Conservation (phyloP, 1,284 basidiomycete species). For the Ustilago vetiveriae region DNA sequence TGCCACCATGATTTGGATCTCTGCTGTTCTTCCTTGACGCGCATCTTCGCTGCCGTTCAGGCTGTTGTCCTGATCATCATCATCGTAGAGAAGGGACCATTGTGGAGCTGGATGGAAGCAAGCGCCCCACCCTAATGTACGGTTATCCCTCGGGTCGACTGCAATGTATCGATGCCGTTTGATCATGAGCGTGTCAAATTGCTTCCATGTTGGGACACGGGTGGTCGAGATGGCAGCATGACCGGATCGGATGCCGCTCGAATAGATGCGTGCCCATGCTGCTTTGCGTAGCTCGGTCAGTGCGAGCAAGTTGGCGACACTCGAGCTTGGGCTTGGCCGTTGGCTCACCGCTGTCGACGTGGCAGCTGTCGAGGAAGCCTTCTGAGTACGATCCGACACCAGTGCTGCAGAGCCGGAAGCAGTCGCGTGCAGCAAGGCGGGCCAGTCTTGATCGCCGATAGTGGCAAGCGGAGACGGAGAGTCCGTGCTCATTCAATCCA, state of each 20-base stretch:
- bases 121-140: conserved; percentile 39
- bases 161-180: conserved; percentile 40
- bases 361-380: conserved; percentile 5
- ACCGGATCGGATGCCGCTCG: conserved; percentile 24
- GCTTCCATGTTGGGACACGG: conserved; percentile 32
- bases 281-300: conserved; percentile 48
- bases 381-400: neutral
- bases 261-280: conserved; percentile 41
- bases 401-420: neutral
- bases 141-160: conserved; percentile 28
- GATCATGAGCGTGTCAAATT: conserved; percentile 41
- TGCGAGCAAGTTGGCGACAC: conserved; percentile 21
- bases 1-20: conserved; percentile 39
- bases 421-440: conserved; percentile 1
- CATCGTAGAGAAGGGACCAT: conserved; percentile 1
- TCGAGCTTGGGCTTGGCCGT: neutral
- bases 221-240: conserved; percentile 31
- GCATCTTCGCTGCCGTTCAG: neutral
- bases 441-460: conserved; percentile 7
- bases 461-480: neutral
- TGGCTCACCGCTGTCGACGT: neutral
- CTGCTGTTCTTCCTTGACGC: conserved; percentile 13
- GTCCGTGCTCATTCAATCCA: conserved; percentile 10
- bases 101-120: conserved; percentile 25
- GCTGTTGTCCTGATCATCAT: conserved; percentile 7